These are phyloP conservation scores for Colletotrichum zoysiae DNA, from an alignment of 2,329 filamentous ascomycete species.

Conservation along the genomic window DNA sequence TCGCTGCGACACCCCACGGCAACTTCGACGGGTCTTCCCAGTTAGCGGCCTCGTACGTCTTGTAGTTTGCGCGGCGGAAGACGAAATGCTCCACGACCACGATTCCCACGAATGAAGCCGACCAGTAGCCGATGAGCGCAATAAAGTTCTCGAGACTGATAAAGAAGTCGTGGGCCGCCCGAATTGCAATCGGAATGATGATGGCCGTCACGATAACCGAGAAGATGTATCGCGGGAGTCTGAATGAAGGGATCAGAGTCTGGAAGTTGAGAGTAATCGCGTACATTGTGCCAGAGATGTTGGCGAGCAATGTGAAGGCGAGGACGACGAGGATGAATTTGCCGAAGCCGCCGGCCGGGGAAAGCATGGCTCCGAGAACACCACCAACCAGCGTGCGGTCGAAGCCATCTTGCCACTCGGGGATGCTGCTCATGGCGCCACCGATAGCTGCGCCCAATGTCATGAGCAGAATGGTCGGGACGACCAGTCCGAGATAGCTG, in stretches of 20 bases:
- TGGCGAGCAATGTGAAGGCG: conserved; percentile 54
- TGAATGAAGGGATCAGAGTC: conserved; percentile 53
- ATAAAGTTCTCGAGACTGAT: conserved; percentile 59
- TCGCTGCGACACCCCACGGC: conserved; percentile 57
- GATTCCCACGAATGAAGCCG: conserved; percentile 56
- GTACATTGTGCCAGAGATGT: conserved; percentile 55
- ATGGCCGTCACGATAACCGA: conserved; percentile 55
- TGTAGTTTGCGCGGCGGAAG: conserved; percentile 56
- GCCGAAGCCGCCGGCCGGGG: conserved; percentile 50
- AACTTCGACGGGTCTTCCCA: conserved; percentile 59
- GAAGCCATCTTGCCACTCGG: conserved; percentile 49
- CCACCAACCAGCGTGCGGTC: conserved; percentile 49
- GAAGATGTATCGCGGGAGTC: conserved; percentile 57
- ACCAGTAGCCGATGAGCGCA: conserved; percentile 61
- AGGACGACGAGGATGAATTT: conserved; percentile 55
- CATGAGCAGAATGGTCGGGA: conserved; percentile 51
- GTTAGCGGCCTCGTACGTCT: conserved; percentile 56
- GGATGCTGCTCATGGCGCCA: conserved; percentile 49
- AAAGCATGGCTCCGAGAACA: conserved; percentile 50
- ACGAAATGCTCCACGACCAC: conserved; percentile 57
- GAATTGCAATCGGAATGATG: conserved; percentile 57
- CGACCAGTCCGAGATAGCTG: conserved; percentile 66
- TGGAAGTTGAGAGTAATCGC: conserved; percentile 56
- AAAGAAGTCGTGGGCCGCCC: conserved; percentile 55
- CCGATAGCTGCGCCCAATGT: conserved; percentile 57